Percentiles rank a stretch among this genome's conserved stretches.
Evolutionary conservation across 2,329 filamentous ascomycete genomes (phyloP).

Genomic region (Clonostachys rosea): DNA sequence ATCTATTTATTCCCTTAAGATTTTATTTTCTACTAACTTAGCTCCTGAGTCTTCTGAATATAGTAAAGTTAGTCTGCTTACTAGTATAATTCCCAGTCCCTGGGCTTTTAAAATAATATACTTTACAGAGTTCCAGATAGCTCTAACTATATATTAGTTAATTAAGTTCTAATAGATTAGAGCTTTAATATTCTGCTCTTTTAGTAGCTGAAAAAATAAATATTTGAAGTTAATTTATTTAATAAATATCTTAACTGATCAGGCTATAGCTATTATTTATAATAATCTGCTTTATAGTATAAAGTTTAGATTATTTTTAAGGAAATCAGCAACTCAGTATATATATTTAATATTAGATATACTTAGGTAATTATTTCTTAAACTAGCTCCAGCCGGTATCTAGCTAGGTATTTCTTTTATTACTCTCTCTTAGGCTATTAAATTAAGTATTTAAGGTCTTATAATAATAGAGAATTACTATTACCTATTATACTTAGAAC

Average conservation of each 20-base stretch:
- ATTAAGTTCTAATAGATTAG: background rate
- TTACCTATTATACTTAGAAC: background rate
- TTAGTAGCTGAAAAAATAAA: background rate
- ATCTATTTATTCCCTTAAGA: no score
- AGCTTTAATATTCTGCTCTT: background rate
- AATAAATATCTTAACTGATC: background rate
- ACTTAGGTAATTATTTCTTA: background rate
- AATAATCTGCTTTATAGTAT: background rate
- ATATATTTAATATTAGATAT: background rate
- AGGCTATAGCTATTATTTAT: background rate
- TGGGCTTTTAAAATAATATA: background rate
- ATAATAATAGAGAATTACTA: background rate
- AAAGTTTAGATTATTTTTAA: background rate
- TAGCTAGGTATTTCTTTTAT: background rate
- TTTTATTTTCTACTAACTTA: background rate
- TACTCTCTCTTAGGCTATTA: background rate
- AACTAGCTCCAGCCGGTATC: background rate
- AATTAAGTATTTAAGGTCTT: background rate
- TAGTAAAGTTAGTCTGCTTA: background rate
- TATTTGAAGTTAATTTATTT: background rate
- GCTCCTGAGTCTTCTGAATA: background rate
- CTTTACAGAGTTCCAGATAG: background rate
- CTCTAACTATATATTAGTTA: background rate
- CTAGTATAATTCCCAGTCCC: background rate
- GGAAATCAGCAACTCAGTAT: background rate